Percentiles rank a stretch among this genome's conserved stretches.
These are phyloP conservation scores for Lactifluus echinatus DNA, from an alignment of 768 basidiomycete genomes.

Conservation along the genomic window DNA sequence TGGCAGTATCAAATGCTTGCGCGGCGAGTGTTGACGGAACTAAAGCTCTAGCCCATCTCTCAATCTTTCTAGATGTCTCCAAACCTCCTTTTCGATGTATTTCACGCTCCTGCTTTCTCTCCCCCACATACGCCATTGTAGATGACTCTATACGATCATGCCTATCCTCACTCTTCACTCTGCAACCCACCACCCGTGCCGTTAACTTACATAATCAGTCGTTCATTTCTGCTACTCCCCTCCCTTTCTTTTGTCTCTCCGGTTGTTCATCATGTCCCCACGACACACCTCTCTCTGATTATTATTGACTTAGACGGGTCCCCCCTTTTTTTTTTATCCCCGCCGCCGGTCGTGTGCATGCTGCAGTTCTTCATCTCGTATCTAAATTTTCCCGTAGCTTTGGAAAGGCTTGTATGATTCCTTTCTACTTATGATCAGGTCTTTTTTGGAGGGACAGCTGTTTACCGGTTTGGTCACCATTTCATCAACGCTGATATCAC, in stretches of 20 bases:
- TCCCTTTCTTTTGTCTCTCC: not conserved
- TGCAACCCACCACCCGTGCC: not conserved
- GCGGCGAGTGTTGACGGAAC: constrained; percentile 75
- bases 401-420: constrained; percentile 9
- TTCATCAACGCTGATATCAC: not conserved
- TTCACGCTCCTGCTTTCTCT: not conserved
- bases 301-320: constrained; percentile 8
- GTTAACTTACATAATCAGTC: too few relatives aligned
- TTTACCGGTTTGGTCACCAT: not conserved
- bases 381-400: constrained; percentile 11
- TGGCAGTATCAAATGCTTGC: constrained; percentile 99
- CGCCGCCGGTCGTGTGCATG: constrained; percentile 6
- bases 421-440: constrained; percentile 12
- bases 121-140: not conserved
- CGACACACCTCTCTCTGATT: not conserved
- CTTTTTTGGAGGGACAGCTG: constrained; percentile 6
- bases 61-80: not conserved
- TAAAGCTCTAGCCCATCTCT: constrained; percentile 52
- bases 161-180: not conserved
- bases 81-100: not conserved
- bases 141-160: not conserved
- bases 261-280: not conserved
- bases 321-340: not conserved
- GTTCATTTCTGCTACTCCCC: not conserved
- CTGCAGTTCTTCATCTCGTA: not conserved